A percentile compares a stretch with the other conserved stretches of the same genome.
Conservation (phyloP, 176 grass and related monocot genomes). For the Musa itinerans region DNA sequence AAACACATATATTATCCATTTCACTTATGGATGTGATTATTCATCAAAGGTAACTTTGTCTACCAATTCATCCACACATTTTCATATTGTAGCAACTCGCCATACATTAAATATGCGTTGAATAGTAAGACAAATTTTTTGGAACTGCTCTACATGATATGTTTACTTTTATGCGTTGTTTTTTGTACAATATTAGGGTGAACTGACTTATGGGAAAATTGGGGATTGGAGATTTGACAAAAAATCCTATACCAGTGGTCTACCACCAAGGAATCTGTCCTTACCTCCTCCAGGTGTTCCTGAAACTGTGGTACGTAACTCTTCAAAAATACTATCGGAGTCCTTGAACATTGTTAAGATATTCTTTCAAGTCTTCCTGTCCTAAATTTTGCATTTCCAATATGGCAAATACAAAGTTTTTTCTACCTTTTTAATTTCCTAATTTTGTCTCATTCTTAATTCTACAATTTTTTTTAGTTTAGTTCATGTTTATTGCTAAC, state of each 20-base stretch:
- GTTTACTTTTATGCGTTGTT: not conserved
- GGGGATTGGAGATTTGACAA: constrained; percentile 97
- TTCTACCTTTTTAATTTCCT: no score
- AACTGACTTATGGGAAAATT: constrained; percentile 85
- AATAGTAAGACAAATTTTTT: constrained; percentile 9
- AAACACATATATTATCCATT: constrained; percentile 74
- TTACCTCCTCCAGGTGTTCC: constrained; percentile 87
- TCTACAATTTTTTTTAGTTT: no score
- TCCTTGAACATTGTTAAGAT: not conserved
- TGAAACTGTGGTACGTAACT: constrained; percentile 90
- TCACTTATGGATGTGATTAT: constrained; percentile 91
- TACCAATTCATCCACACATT: not conserved
- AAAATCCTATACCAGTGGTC: constrained; percentile 69
- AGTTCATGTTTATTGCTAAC: no score
- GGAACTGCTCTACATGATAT: constrained; percentile 2
- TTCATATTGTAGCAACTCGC: not conserved
- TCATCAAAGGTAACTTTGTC: constrained; percentile 51
- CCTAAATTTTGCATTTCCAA: no score
- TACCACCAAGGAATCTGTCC: constrained; percentile 80
- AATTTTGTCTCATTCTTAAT: no score
- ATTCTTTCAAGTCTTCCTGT: not conserved
- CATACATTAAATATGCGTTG: not conserved
- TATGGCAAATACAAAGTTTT: no score
- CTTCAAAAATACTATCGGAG: not conserved
- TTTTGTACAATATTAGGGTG: constrained; percentile 35